Evolutionary conservation across 23 red algal species (phyloP).

Genomic region (Gracilaria caudata): DNA sequence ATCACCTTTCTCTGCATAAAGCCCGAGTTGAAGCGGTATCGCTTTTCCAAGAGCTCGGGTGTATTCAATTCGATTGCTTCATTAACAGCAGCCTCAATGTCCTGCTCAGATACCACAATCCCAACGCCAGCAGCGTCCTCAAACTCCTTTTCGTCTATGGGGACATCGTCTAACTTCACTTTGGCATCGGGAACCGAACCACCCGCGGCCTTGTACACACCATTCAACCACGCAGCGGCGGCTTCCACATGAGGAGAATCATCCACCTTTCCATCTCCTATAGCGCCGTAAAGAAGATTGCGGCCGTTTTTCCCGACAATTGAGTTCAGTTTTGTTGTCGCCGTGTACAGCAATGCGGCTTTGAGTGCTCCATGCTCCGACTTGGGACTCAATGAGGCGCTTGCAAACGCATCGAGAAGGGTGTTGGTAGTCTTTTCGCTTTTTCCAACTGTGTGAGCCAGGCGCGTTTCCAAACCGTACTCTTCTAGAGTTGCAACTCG

Average conservation of each 20-base stretch:
- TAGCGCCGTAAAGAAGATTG: constrained; percentile 62
- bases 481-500: constrained; percentile 23
- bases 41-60: constrained; percentile 52
- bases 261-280: constrained; percentile 64
- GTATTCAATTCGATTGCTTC: constrained; percentile 52
- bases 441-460: constrained; percentile 35
- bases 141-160: constrained; percentile 40
- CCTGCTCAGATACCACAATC: constrained; percentile 47
- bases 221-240: constrained; percentile 67
- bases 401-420: constrained; percentile 39
- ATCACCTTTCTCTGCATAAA: constrained; percentile 70
- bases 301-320: constrained; percentile 56
- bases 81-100: constrained; percentile 65
- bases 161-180: constrained; percentile 40
- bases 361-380: constrained; percentile 16
- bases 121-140: constrained; percentile 85
- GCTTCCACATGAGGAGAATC: constrained; percentile 84
- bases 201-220: constrained; percentile 37
- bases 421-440: constrained; percentile 45
- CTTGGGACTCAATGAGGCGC: constrained; percentile 23
- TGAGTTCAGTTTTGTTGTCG: constrained; percentile 64
- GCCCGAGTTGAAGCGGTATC: constrained; percentile 78
- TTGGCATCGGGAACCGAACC: constrained; percentile 37
- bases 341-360: constrained; percentile 70
- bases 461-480: constrained; percentile 51